Conservation (phyloP, 352 stramenopile species). For the Aphanomyces euteiches region DNA sequence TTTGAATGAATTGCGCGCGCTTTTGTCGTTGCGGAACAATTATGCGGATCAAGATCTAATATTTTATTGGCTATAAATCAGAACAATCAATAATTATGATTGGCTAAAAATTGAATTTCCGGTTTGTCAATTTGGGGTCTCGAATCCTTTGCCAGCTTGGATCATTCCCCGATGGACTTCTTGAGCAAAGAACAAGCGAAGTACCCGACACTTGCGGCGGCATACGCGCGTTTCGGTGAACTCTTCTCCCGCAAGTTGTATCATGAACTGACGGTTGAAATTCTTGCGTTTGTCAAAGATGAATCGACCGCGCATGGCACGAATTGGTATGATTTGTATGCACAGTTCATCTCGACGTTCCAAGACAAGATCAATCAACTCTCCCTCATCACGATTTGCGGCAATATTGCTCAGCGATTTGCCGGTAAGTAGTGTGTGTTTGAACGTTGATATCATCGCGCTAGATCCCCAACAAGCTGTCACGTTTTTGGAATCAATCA, state of each 20-base stretch:
- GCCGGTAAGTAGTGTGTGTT: constrained; percentile 35
- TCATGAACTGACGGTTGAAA: constrained; percentile 94
- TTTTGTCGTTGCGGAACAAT: too few species aligned
- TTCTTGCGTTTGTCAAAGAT: constrained; percentile 91
- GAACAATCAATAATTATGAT: background rate
- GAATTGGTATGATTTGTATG: constrained; percentile 85
- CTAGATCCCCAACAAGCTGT: constrained; percentile 61
- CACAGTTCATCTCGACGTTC: constrained; percentile 92
- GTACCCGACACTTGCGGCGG: constrained; percentile 88
- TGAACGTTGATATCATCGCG: constrained; percentile 23
- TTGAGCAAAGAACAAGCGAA: constrained; percentile 81
- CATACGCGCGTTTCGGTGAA: constrained; percentile 89
- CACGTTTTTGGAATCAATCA: constrained; percentile 64
- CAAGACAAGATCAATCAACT: constrained; percentile 97
- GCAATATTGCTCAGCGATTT: constrained; percentile 80
- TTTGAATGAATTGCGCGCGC: too few species aligned
- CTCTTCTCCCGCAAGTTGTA: constrained; percentile 92
- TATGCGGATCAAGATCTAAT: background rate
- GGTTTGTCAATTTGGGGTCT: constrained; percentile 14
- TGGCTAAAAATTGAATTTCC: constrained; percentile 6
- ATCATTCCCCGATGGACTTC: constrained; percentile 62
- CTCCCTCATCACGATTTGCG: constrained; percentile 87
- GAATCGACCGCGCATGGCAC: constrained; percentile 38
- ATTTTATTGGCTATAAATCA: background rate
- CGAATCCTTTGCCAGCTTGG: constrained; percentile 23